Percentiles rank a stretch among this genome's conserved stretches.
These are phyloP conservation scores for Lipomyces yarrowii DNA, from an alignment of 1,139 yeast genomes.

Conservation along the genomic window DNA sequence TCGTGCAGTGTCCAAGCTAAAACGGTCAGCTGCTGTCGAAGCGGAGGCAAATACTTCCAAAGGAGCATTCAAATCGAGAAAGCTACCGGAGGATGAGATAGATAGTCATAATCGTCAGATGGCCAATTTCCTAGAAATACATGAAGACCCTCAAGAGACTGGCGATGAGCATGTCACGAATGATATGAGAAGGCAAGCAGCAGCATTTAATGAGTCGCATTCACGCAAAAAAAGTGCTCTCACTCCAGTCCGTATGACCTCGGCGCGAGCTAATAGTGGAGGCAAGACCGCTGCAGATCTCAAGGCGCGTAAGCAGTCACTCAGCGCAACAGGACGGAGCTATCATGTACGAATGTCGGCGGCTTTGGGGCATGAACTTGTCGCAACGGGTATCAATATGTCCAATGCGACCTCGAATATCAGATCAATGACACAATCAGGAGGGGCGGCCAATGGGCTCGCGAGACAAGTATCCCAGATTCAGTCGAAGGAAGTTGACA, in stretches of 20 bases:
- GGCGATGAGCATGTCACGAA: conserved; percentile 15
- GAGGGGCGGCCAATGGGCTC: conserved; percentile 61
- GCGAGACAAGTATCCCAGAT: conserved; percentile 71
- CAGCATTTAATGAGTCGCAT: conserved; percentile 15
- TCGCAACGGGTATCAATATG: conserved; percentile 79
- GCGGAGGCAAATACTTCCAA: conserved; percentile 9
- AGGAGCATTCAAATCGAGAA: conserved; percentile 25
- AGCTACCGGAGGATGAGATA: conserved; percentile 34
- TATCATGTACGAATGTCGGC: conserved; percentile 17
- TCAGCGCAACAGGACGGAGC: conserved; percentile 12
- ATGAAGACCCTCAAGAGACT: conserved; percentile 10
- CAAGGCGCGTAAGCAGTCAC: conserved; percentile 4
- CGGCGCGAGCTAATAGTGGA: conserved; percentile 24
- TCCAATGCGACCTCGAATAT: conserved; percentile 54
- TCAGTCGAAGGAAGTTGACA: conserved; percentile 65
- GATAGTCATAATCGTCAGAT: conserved; percentile 15
- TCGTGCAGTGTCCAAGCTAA: conserved; percentile 5
- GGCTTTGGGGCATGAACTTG: conserved; percentile 55
- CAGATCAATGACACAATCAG: conserved; percentile 40
- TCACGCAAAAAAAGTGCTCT: conserved; percentile 10
- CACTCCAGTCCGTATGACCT: conserved; percentile 28
- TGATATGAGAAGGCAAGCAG: neutral
- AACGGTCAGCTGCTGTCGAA: conserved; percentile 8
- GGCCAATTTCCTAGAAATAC: neutral
- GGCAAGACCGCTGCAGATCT: neutral